Conservation (phyloP, 768 basidiomycete species). For the Lactarius tabidus region DNA sequence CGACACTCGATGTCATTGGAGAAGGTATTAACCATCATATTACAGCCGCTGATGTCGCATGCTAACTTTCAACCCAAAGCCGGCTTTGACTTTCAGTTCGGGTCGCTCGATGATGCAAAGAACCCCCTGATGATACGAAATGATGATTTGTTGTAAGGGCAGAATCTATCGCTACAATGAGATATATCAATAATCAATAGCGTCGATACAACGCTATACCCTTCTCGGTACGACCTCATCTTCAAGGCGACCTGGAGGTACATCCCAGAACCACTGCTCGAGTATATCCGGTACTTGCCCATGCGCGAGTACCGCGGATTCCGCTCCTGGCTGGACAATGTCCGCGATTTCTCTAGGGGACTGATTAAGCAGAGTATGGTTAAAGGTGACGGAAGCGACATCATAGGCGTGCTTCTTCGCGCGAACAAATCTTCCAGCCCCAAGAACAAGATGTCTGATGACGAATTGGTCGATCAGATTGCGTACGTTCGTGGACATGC, state of each 20-base stretch:
- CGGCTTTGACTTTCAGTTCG: constrained; percentile 29
- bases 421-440: neutral
- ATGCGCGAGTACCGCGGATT: neutral
- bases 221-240: constrained; percentile 3
- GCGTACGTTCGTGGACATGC: neutral
- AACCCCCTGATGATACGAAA: constrained; percentile 23
- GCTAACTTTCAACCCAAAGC: constrained; percentile 15
- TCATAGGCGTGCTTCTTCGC: neutral
- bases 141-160: constrained; percentile 29
- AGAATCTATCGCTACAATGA: neutral
- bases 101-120: constrained; percentile 26
- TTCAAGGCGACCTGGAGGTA: neutral
- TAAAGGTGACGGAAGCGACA: neutral
- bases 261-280: neutral
- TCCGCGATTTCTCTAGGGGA: neutral
- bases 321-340: neutral
- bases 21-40: constrained; percentile 22
- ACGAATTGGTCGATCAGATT: neutral
- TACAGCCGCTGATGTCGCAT: neutral
- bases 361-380: neutral
- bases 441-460: neutral
- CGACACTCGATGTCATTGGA: constrained; percentile 30
- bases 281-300: neutral
- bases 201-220: constrained; percentile 4
- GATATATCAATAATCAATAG: neutral